phyloP scores from a whole-genome alignment of 2,329 filamentous ascomycete species.

The Diaporthe citri region DNA sequence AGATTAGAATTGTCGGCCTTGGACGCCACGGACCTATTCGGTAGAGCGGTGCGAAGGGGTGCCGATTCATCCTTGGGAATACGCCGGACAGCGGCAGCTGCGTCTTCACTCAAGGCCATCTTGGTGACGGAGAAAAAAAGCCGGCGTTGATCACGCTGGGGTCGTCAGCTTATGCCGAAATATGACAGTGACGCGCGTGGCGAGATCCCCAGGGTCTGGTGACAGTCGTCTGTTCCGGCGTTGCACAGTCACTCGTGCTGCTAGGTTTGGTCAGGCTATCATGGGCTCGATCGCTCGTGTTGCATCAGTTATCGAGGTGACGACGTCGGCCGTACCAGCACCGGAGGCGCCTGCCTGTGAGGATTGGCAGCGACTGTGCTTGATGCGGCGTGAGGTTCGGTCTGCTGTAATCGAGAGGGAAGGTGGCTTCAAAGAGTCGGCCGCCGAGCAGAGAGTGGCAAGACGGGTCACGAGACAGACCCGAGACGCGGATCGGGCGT shows the following conservation, averaged over 20 bases:
- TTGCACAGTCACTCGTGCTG: conserved; percentile 36
- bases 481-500: conserved; percentile 9
- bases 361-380: neutral
- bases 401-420: conserved; percentile 19
- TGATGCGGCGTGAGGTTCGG: neutral
- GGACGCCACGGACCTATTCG: conserved; percentile 44
- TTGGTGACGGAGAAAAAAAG: conserved; percentile 12
- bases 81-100: conserved; percentile 27
- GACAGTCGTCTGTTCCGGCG: conserved; percentile 35
- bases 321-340: conserved; percentile 7
- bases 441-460: conserved; percentile 33
- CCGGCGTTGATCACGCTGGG: neutral
- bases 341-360: conserved; percentile 1
- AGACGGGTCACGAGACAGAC: conserved; percentile 35
- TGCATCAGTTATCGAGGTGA: neutral
- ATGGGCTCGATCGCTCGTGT: conserved; percentile 28
- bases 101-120: conserved; percentile 39
- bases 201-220: conserved; percentile 32
- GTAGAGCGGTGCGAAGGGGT: conserved; percentile 43
- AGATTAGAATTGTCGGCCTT: conserved; percentile 38
- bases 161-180: conserved; percentile 37
- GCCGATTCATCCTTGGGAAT: conserved; percentile 34
- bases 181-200: conserved; percentile 21
- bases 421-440: conserved; percentile 26
- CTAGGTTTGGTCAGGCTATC: conserved; percentile 35